Percentiles rank a stretch among this genome's conserved stretches.
These are phyloP conservation scores for Claviceps pazoutovae DNA, from an alignment of 2,329 filamentous ascomycete species.

Conservation along the genomic window DNA sequence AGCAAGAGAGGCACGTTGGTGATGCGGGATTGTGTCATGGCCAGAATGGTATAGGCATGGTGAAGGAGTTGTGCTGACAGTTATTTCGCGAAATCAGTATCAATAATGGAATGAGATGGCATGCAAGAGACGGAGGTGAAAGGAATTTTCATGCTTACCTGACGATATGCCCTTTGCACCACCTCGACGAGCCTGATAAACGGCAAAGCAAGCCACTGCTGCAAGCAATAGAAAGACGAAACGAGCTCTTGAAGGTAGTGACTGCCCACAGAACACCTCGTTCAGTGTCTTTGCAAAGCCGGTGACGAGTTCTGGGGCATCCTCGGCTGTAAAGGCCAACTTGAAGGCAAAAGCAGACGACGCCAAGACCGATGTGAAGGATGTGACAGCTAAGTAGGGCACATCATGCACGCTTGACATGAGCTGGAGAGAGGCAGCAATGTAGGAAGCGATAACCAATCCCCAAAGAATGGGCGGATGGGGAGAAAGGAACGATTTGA, in stretches of 20 bases:
- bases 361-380: constrained; percentile 27
- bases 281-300: constrained; percentile 28
- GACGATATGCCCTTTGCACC: constrained; percentile 14
- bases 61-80: constrained; percentile 37
- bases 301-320: constrained; percentile 69
- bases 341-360: constrained; percentile 67
- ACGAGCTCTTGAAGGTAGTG: constrained; percentile 34
- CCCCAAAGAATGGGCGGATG: constrained; percentile 60
- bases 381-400: constrained; percentile 26
- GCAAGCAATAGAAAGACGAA: constrained; percentile 36
- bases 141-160: constrained; percentile 10
- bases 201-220: constrained; percentile 22
- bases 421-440: constrained; percentile 37
- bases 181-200: constrained; percentile 24
- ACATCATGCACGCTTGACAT: constrained; percentile 27
- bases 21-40: constrained; percentile 74
- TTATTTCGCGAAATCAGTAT: neutral
- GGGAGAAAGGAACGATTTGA: constrained; percentile 51
- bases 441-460: constrained; percentile 56
- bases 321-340: constrained; percentile 71
- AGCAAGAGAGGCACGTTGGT: constrained; percentile 79
- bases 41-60: constrained; percentile 60
- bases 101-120: neutral
- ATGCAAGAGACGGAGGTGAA: neutral
- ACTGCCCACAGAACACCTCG: constrained; percentile 26